A percentile compares a stretch with the other conserved stretches of the same genome.
These are phyloP conservation scores for Hepatocystis sp. DNA, from an alignment of 169 alveolate species.

Conservation along the genomic window DNA sequence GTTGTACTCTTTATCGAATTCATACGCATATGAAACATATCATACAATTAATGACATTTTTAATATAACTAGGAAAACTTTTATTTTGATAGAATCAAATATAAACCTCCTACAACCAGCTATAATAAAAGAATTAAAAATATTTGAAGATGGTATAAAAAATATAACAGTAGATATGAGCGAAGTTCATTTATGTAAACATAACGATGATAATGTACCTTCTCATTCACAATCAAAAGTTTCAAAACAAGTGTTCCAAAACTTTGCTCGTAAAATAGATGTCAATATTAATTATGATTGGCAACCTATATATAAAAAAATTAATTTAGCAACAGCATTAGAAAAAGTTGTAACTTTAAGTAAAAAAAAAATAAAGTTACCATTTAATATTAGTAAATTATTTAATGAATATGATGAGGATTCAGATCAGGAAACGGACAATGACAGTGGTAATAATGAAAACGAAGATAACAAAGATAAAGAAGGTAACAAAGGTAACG, in stretches of 20 bases:
- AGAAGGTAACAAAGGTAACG: neutral
- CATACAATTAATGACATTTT: slow-evolving; percentile 40
- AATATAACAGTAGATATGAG: slow-evolving; percentile 22
- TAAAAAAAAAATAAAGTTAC: neutral
- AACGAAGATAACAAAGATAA: slow-evolving; percentile 1
- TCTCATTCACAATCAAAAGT: slow-evolving; percentile 14
- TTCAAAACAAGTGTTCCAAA: slow-evolving; percentile 16
- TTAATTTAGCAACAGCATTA: slow-evolving; percentile 1
- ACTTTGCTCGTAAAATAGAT: slow-evolving; percentile 5
- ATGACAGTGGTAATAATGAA: neutral
- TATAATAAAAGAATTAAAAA: slow-evolving; percentile 25
- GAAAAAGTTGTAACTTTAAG: neutral
- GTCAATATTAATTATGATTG: slow-evolving; percentile 13
- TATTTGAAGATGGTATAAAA: slow-evolving; percentile 39
- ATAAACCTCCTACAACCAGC: slow-evolving; percentile 20
- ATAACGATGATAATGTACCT: neutral
- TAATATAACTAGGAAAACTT: slow-evolving; percentile 34
- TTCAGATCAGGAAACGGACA: neutral
- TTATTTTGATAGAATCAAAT: slow-evolving; percentile 41
- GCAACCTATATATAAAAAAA: slow-evolving; percentile 12
- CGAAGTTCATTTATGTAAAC: slow-evolving; percentile 24
- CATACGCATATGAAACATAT: slow-evolving; percentile 39
- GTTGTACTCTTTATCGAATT: slow-evolving; percentile 32
- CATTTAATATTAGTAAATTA: neutral
- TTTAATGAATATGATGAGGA: neutral